A percentile compares a stretch with the other conserved stretches of the same genome.
Conservation (phyloP, 495 filamentous ascomycete genomes). For the Daldinia decipiens region DNA sequence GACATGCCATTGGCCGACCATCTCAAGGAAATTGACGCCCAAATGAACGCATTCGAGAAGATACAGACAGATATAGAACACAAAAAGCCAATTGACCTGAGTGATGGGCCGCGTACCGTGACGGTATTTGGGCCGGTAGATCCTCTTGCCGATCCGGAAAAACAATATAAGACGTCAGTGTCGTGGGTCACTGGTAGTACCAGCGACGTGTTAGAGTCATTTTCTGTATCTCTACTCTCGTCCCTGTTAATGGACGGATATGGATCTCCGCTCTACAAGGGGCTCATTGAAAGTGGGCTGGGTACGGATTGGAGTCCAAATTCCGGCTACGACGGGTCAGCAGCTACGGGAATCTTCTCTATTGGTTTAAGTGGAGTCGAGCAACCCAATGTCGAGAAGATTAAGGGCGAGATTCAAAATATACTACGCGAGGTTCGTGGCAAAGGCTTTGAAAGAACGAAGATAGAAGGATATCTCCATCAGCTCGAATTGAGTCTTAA, state of each 20-base stretch:
- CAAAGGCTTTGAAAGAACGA: constrained; percentile 85
- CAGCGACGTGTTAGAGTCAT: constrained; percentile 82
- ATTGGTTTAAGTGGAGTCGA: constrained; percentile 88
- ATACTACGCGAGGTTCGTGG: constrained; percentile 71
- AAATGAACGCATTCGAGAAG: constrained; percentile 74
- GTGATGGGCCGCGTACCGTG: constrained; percentile 70
- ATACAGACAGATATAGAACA: constrained; percentile 75
- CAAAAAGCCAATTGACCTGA: constrained; percentile 78
- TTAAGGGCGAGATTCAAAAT: constrained; percentile 75
- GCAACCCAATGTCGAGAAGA: constrained; percentile 76
- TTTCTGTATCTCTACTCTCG: constrained; percentile 82
- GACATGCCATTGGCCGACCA: constrained; percentile 88
- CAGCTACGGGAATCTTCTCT: constrained; percentile 82
- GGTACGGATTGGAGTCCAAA: constrained; percentile 95
- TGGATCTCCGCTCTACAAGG: constrained; percentile 90
- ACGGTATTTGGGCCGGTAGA: constrained; percentile 86
- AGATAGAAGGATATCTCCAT: constrained; percentile 92
- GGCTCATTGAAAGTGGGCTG: constrained; percentile 89
- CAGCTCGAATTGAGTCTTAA: constrained; percentile 90
- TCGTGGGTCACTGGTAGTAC: constrained; percentile 92
- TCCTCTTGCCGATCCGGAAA: constrained; percentile 82
- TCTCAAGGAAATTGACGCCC: constrained; percentile 76
- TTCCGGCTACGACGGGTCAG: constrained; percentile 84
- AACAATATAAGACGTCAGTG: constrained; percentile 90
- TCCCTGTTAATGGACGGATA: constrained; percentile 91